Base-by-base conservation (phyloP, 495 filamentous ascomycete species). In the Penicillium verhagenii region DNA sequence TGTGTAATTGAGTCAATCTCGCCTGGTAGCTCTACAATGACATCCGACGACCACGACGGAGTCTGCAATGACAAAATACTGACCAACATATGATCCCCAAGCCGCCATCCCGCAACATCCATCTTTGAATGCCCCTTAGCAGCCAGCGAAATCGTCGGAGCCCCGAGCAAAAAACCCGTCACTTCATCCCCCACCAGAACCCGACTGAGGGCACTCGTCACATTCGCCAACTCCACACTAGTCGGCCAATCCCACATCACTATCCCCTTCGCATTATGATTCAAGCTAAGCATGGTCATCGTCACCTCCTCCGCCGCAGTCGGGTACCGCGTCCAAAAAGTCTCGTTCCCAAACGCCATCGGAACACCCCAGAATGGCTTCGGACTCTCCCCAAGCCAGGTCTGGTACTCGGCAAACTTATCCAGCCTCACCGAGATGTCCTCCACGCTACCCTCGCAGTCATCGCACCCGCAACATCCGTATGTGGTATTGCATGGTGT, bases 391-490 rank as follows among this genome's bases (percentile, higher is more conserved):
- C 54, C 51, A 4, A 58, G 2, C 58, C 64, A 60, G 21, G 61
- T 62, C 7, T 77, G 66, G 54, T 73, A 74, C 10, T 62, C 60
- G 3, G 67, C 57, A 20, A 82, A 70, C 10, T 63, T 66, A 48
- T 87, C 82, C 2, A 87, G 65, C 0, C 85, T 76, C 2, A 55
- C 49, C 0, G 76, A 59, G 11, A 88, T 81, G 60, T 89, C 86
- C 4, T 71, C 67, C 18, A 88, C 70, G 5, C 60, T 56, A 6
- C 84, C 83, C 0, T 58, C 50, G 63, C 86, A 91, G 63, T 86
- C 81, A 60, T 91, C 87, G 67, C 87, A 90, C 25, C 86, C 87
- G 63, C 86, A 89, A 67, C 84, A 82, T 40, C 87, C 87, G 35
- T 88, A 83, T 0, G 86, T 89, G 0, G 68, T 44, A 57, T 89